phyloP scores from a whole-genome alignment of 2,329 filamentous ascomycete genomes.

The Hypomyces perniciosus region DNA sequence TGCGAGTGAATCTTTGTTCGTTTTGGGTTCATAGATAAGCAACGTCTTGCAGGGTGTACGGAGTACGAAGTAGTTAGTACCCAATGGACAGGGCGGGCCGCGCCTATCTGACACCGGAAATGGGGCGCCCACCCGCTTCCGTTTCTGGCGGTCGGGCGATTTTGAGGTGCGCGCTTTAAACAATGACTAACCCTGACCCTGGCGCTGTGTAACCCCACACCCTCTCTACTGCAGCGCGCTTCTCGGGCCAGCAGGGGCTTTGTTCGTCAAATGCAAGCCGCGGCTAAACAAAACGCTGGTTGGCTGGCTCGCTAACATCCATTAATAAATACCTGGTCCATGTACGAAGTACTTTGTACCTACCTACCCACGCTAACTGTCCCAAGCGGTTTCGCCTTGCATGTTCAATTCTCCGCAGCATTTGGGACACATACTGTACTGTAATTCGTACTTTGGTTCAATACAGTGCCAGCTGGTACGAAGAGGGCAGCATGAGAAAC shows the following conservation, averaged over 20 bases:
- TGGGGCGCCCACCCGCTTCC: slow-evolving; percentile 1
- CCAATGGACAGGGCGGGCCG: slow-evolving; percentile 10
- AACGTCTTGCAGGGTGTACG: background rate
- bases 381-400: no score
- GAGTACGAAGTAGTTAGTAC: no score
- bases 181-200: background rate
- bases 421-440: no score
- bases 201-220: background rate
- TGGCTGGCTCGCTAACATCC: slow-evolving; percentile 1
- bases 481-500: no score
- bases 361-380: no score
- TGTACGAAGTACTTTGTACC: no score
- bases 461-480: no score
- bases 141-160: slow-evolving; percentile 3
- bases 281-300: slow-evolving; percentile 7
- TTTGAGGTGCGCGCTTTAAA: background rate
- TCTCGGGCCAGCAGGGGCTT: slow-evolving; percentile 9
- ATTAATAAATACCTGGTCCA: no score
- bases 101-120: slow-evolving; percentile 16
- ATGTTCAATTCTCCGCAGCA: no score
- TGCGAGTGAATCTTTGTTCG: no score
- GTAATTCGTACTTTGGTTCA: no score
- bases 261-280: slow-evolving; percentile 10
- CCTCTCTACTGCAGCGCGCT: slow-evolving; percentile 11
- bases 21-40: background rate